Evolutionary conservation across 2,329 filamentous ascomycete species (phyloP), one percentile per base, ranked within the genome.

Genomic region (Aspergillus sp.): DNA sequence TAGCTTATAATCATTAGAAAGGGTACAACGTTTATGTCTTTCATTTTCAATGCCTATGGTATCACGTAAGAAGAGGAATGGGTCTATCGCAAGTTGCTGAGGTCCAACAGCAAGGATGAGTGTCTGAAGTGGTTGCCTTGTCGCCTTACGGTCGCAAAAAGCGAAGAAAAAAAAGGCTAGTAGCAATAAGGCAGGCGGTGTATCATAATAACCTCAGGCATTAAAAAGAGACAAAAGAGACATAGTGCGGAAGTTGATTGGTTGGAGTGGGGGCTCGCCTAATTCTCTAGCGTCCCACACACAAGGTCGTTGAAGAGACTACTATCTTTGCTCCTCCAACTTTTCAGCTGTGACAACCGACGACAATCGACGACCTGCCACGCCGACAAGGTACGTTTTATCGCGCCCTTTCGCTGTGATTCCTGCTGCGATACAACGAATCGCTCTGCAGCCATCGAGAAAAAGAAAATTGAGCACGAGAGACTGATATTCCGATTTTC

Each of bases 341-440:
- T 73, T 74, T 73, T 69, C 66, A 70, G 67, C 70, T 70, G 71
- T 70, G 74, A 77, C 74, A 73, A 74, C 75, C 44, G 74, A 78
- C 75, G 71, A 75, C 70, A 74, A 76, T 69, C 72, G 75, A 77
- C 75, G 70, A 77, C 75, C 68, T 68, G 68, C 73, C 70, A 75
- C 71, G 75, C 75, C 77, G 76, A 77, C 76, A 79, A 79, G 77
- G 77, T 79, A 74, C 70, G 76, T 68, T 64, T 23, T 8, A 54
- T n/a, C 36, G 36, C 38, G 30, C 47, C 42, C 54, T 27, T 32
- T 8, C 51, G 53, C 25, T 27, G 13, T 19, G 5, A 55, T 48
- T 27, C 23, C 32, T n/a, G 23, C 41, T 27, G 32, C 53, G 27
- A 48, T 11, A 36, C 13, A 44, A 62, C 23, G 30, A 27, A 30